Conservation (phyloP, 768 basidiomycete species). For the Obba rivulosa region DNA sequence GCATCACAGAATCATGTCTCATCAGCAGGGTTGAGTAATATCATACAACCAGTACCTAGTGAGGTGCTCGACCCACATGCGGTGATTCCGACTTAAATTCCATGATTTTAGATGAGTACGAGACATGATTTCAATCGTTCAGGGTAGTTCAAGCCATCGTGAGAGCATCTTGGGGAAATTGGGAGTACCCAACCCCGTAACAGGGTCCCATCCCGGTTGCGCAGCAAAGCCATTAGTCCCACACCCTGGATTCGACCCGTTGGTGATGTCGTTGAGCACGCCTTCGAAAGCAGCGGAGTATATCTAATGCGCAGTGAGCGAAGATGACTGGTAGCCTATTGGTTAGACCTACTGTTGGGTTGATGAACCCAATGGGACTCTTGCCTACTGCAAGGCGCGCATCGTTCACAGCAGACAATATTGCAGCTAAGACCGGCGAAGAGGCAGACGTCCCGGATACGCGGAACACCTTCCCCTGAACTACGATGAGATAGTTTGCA, state of each 20-base stretch:
- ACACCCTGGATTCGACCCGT: conserved; percentile 27
- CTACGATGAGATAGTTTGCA: conserved; percentile 26
- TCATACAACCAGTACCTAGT: no score
- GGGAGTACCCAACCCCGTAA: conserved; percentile 27
- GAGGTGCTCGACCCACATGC: no score
- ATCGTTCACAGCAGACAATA: conserved; percentile 52
- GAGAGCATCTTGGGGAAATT: conserved; percentile 18
- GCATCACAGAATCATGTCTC: no score
- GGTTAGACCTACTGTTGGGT: conserved; percentile 20
- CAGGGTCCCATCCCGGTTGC: conserved; percentile 27
- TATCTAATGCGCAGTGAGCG: conserved; percentile 27
- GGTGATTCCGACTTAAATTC: no score
- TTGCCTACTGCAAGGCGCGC: conserved; percentile 23
- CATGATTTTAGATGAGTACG: no score
- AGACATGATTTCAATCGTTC: background rate
- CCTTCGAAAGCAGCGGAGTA: conserved; percentile 35
- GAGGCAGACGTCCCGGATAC: conserved; percentile 62
- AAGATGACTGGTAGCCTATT: background rate
- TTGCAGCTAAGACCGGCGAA: conserved; percentile 55
- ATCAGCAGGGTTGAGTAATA: no score
- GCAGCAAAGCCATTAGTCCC: conserved; percentile 27
- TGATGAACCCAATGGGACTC: conserved; percentile 31
- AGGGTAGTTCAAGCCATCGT: conserved; percentile 8
- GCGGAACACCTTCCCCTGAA: conserved; percentile 21
- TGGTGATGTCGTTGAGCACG: conserved; percentile 30